Percentiles rank a stretch among this genome's conserved stretches.
phyloP scores from a whole-genome alignment of 1,284 basidiomycete genomes.

The Boletus semigastroideus region DNA sequence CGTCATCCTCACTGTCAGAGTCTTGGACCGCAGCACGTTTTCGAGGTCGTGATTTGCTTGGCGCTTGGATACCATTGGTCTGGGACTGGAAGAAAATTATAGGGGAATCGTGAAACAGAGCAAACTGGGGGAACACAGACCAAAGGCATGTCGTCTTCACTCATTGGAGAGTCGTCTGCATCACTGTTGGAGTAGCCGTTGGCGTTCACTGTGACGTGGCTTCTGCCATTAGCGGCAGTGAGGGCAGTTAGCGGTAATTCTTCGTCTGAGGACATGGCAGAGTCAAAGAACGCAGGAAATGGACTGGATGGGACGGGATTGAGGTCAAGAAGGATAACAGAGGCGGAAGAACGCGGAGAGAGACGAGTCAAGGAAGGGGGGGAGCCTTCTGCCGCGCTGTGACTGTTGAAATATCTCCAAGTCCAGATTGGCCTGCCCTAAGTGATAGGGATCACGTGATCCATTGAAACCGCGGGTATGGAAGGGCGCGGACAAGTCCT shows the following conservation, averaged over 20 bases:
- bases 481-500: constrained; percentile 2
- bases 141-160: constrained; percentile 67
- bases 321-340: constrained; percentile 4
- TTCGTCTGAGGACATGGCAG: constrained; percentile 60
- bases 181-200: constrained; percentile 41
- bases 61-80: constrained; percentile 39
- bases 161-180: constrained; percentile 52
- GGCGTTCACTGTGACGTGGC: constrained; percentile 43
- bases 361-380: constrained; percentile 19
- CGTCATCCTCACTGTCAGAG: constrained; percentile 68
- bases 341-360: constrained; percentile 23
- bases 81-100: constrained; percentile 40
- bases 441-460: constrained; percentile 33
- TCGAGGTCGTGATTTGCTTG: constrained; percentile 46
- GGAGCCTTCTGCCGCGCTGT: constrained; percentile 20
- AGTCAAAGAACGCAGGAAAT: constrained; percentile 21
- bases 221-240: constrained; percentile 36
- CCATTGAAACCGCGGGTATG: background rate
- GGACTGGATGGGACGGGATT: background rate
- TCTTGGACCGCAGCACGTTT: constrained; percentile 63
- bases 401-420: constrained; percentile 38
- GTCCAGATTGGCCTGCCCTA: constrained; percentile 62
- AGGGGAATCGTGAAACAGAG: constrained; percentile 12
- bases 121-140: constrained; percentile 41
- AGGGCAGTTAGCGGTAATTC: constrained; percentile 61